A percentile compares a stretch with the other conserved stretches of the same genome.
phyloP scores from a whole-genome alignment of 495 filamentous ascomycete species.

The Penicillium steckii region DNA sequence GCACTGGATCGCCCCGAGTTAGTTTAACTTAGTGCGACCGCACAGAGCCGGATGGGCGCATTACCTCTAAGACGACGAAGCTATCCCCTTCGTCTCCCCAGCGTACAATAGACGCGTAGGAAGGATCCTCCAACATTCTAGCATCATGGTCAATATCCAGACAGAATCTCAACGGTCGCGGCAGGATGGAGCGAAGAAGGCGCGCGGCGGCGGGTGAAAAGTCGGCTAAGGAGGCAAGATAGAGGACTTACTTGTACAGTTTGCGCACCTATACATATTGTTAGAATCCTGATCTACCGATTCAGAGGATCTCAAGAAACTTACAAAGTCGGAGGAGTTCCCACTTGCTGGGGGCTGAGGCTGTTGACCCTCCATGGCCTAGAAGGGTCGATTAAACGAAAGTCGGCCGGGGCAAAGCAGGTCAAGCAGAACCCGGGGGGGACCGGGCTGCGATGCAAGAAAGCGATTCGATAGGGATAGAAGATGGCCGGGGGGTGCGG shows the following conservation, averaged over 20 bases:
- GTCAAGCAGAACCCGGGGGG: conserved; percentile 31
- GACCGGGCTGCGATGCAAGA: conserved; percentile 5
- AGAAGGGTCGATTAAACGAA: conserved; percentile 21
- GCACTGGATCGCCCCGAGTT: conserved; percentile 55
- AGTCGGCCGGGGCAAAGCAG: conserved; percentile 42
- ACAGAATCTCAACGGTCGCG: conserved; percentile 5
- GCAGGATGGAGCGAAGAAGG: conserved; percentile 15
- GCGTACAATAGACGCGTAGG: conserved; percentile 87
- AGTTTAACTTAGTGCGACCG: conserved; percentile 4
- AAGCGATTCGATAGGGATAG: not conserved
- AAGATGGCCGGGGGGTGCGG: not conserved
- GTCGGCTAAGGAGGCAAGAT: not conserved
- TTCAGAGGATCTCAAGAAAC: conserved; percentile 34
- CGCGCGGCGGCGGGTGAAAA: conserved; percentile 3
- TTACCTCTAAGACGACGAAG: conserved; percentile 96
- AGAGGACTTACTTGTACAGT: conserved; percentile 81
- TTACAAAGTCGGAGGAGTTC: conserved; percentile 79
- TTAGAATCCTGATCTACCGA: conserved; percentile 25
- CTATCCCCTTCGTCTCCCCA: conserved; percentile 95
- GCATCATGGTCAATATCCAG: conserved; percentile 5
- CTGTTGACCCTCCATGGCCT: conserved; percentile 47
- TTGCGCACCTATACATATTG: conserved; percentile 78
- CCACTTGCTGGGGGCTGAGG: conserved; percentile 52
- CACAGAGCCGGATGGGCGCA: conserved; percentile 12
- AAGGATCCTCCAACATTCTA: conserved; percentile 97